These are phyloP conservation scores for Lepidium africanum DNA, from an alignment of 345 rosid species.

Conservation along the genomic window DNA sequence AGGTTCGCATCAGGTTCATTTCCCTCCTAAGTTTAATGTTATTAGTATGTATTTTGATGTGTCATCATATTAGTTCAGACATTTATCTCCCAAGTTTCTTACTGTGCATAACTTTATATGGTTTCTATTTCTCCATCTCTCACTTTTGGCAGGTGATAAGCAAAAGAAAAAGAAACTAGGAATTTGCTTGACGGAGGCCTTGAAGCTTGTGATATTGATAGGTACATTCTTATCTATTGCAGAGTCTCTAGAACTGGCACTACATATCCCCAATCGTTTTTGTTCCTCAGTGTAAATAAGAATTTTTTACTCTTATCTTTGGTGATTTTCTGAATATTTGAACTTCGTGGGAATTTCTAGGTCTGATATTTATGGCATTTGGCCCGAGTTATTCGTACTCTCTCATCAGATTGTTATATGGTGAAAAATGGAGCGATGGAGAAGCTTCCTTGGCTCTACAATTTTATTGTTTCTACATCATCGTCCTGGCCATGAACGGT, in stretches of 20 bases:
- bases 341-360: slow-evolving; percentile 26
- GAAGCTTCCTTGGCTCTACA: slow-evolving; percentile 77
- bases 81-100: background rate
- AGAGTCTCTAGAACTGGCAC: background rate
- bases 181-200: slow-evolving; percentile 59
- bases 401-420: slow-evolving; percentile 77
- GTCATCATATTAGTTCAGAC: background rate
- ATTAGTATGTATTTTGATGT: background rate
- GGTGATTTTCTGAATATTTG: background rate
- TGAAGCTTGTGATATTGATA: slow-evolving; percentile 78
- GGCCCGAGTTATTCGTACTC: slow-evolving; percentile 98
- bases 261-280: background rate
- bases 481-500: slow-evolving; percentile 79
- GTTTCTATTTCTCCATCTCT: background rate
- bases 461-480: slow-evolving; percentile 76
- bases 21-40: slow-evolving; percentile 38
- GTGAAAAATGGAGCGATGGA: slow-evolving; percentile 95
- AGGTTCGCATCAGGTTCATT: slow-evolving; percentile 94
- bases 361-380: slow-evolving; percentile 79
- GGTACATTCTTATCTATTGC: slow-evolving; percentile 33
- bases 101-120: background rate
- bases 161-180: slow-evolving; percentile 50
- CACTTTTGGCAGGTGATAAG: slow-evolving; percentile 42
- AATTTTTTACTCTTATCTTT: background rate
- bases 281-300: background rate